Base-by-base conservation (phyloP, 345 rosid species). In the Brassica rapa region DNA sequence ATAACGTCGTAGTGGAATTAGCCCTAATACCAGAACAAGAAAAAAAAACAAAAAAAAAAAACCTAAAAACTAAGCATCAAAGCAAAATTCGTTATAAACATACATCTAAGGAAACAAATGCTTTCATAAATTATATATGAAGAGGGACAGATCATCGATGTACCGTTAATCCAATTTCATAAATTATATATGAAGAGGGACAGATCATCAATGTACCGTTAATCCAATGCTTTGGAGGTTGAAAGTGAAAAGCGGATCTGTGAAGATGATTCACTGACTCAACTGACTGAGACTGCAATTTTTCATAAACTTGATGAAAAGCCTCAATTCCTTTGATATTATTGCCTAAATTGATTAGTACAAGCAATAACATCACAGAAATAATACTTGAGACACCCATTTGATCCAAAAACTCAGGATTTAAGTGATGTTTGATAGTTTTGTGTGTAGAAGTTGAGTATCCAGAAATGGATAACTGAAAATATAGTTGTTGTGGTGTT, bases 181-280 rank as follows among this genome's bases (percentile, higher is more conserved):
- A 12, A 68, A 43, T 19, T 19, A 4, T 30, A 33, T 87, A 94
- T 35, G 41, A 6, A 61, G 23, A 37, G 14, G 57, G 49, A 4
- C 19, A 57, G 15, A 24, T 62, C n/a, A 72, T 62, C n/a, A 72
- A 10, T 10, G 55, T 86, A 94, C 98, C 98, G 51, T 92, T 94
- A 78, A 90, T 90, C 98, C 98, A 94, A 73, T 94, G 79, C 78
- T 43, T 83, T 0, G 89, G 91, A 73, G 98, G 98, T 71, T 92
- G 98, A 72, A 94, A 94, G 62, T 94, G 97, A 78, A 70, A 94
- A 4, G 73, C 90, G 8, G 97, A 87, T 80, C 94, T 78, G 23
- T 90, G 90, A 65, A 75, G 46, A 51, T 82, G 71, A 49, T 46
- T 55, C 29, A 88, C 89, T 2, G 46, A 15, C 1, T 35, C 53